These are phyloP conservation scores for Phytophthora sp. DNA, from an alignment of 352 stramenopile genomes.

Conservation along the genomic window DNA sequence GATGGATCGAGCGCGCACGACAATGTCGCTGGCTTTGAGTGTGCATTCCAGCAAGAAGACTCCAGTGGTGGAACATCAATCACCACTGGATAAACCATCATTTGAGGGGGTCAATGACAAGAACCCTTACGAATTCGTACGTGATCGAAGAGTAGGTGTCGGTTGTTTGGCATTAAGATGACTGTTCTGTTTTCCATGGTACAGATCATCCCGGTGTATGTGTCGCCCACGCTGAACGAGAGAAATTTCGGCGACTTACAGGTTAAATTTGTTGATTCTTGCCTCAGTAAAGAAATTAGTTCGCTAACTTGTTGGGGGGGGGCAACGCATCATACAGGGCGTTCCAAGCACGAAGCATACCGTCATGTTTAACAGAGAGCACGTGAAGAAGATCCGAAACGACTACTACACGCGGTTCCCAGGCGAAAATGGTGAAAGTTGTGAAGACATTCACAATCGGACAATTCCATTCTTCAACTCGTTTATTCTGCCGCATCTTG, in stretches of 20 bases:
- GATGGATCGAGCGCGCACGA: slow-evolving; percentile 82
- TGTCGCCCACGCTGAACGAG: slow-evolving; percentile 81
- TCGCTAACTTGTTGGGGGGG: slow-evolving; percentile 14
- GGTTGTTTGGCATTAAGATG: slow-evolving; percentile 7
- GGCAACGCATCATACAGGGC: slow-evolving; percentile 40
- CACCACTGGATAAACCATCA: slow-evolving; percentile 64
- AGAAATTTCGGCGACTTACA: slow-evolving; percentile 86
- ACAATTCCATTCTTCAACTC: slow-evolving; percentile 80
- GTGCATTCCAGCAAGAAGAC: slow-evolving; percentile 86
- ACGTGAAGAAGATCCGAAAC: slow-evolving; percentile 81
- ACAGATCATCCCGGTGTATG: slow-evolving; percentile 81
- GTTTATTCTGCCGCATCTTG: slow-evolving; percentile 79
- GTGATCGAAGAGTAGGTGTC: slow-evolving; percentile 20
- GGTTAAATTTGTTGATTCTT: slow-evolving; percentile 24
- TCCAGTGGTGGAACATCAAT: slow-evolving; percentile 76
- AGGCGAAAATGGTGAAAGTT: slow-evolving; percentile 81
- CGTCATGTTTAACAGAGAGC: slow-evolving; percentile 72
- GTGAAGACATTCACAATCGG: slow-evolving; percentile 79
- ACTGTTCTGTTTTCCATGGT: slow-evolving; percentile 19
- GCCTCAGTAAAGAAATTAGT: neutral
- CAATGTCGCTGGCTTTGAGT: slow-evolving; percentile 78
- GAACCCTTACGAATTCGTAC: slow-evolving; percentile 81
- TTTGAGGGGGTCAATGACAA: slow-evolving; percentile 82
- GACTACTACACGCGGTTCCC: slow-evolving; percentile 84
- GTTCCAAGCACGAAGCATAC: slow-evolving; percentile 81